Evolutionary conservation across 768 basidiomycete species (phyloP), one percentile per base, ranked within the genome.

Genomic region (Lactifluus rugatus): DNA sequence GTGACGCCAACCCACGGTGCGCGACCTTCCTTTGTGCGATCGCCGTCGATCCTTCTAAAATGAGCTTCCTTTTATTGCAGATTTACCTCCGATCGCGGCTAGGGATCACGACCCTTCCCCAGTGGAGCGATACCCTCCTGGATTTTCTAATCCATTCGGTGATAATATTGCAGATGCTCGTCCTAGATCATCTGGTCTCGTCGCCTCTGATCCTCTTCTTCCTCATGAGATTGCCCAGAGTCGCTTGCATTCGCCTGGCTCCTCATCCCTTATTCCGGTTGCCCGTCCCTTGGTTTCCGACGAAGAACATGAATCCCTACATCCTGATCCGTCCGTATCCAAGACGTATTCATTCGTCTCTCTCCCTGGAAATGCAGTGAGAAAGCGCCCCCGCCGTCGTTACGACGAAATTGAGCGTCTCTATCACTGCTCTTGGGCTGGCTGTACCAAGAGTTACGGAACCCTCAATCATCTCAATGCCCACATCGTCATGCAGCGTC

Each of bases 401-500:
- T 90, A 89, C 71, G 94, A 97, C 70, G 94, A 97, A 78, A 96
- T 97, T 64, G 93, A 96, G 72, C 83, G 94, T 26, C 73, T 95
- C 52, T 97, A 97, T 69, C 80, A 81, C 56, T 97, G 94, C 75
- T 85, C 85, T 48, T 72, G 68, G 66, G 68, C 70, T 6, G 70
- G 68, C 21, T 81, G 79, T 67, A 77, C 82, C 55, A 95, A 95
- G 73, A 79, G 89, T 26, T 96, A 95, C 67, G 93, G 93, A 31
- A 96, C 93, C 4, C 77, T 97, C 49, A 97, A 99, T 69, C 95
- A 99, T 71, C 78, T 99, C 60, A 99, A 99, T 69, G 93, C 93
- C 31, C 95, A 99, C 70, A 92, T 97, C 57, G 87, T 85, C n/a
- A 96, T 96, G 90, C 95, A 97, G 71, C 89, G 89, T 71, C 95